A percentile compares a stretch with the other conserved stretches of the same genome.
phyloP scores from a whole-genome alignment of 208 protist species.

The Trichomonas vaginalis region DNA sequence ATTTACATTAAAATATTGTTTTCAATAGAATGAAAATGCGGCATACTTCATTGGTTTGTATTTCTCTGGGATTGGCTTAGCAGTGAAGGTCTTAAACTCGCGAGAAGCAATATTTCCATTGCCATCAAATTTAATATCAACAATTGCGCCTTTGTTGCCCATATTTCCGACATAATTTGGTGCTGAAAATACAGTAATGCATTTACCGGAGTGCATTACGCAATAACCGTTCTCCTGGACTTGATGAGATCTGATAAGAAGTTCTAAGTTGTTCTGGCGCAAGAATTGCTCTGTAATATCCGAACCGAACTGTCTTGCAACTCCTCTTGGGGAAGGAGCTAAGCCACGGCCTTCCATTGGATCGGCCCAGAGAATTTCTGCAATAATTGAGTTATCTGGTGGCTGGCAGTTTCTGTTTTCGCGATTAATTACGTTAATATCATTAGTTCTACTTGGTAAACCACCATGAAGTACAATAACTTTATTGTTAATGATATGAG shows the following conservation, averaged over 20 bases:
- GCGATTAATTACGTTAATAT: background rate
- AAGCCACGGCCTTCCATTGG: constrained; percentile 12
- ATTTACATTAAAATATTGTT: background rate
- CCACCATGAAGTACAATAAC: constrained; percentile 15
- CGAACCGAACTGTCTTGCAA: constrained; percentile 32
- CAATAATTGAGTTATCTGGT: background rate
- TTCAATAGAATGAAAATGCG: background rate
- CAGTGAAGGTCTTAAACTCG: background rate
- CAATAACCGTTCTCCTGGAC: constrained; percentile 35
- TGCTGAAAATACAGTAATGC: constrained; percentile 37
- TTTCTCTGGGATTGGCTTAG: background rate
- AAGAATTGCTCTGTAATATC: constrained; percentile 41
- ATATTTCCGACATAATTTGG: constrained; percentile 28
- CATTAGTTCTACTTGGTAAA: background rate
- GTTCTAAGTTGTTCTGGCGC: constrained; percentile 27
- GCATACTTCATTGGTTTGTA: background rate
- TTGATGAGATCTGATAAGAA: constrained; percentile 43
- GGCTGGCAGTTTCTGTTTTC: background rate
- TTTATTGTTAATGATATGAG: background rate
- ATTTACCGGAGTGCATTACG: constrained; percentile 23
- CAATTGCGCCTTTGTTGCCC: constrained; percentile 46
- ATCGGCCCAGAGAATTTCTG: constrained; percentile 30
- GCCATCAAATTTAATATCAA: constrained; percentile 46
- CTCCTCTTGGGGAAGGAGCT: constrained; percentile 28
- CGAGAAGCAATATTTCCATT: background rate